phyloP scores from a whole-genome alignment of 2,329 filamentous ascomycete species.

The Lanzia echinophila region DNA sequence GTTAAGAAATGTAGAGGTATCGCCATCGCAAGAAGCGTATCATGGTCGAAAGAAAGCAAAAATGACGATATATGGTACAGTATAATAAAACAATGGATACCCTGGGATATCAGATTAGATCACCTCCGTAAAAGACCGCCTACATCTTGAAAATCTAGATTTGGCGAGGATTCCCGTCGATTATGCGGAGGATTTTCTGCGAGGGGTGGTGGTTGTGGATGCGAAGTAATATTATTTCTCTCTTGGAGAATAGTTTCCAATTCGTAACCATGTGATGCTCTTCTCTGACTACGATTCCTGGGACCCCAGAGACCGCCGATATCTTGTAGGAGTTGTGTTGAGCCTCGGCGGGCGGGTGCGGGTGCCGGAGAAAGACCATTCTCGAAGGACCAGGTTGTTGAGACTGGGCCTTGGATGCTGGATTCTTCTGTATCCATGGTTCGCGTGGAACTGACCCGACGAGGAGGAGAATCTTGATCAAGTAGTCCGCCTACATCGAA shows the following conservation, averaged over 20 bases:
- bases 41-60: no score
- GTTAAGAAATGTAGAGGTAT: no score
- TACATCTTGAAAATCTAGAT: no score
- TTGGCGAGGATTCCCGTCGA: no score
- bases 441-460: conserved; percentile 19
- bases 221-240: no score
- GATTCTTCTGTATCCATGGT: conserved; percentile 27
- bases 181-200: no score
- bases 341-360: conserved; percentile 44
- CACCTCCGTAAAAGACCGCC: no score
- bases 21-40: no score
- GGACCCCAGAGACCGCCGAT: conserved; percentile 46
- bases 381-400: conserved; percentile 18
- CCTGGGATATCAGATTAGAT: no score
- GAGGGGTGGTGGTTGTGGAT: no score
- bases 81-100: no score
- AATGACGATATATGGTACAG: no score
- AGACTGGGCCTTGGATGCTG: conserved; percentile 15
- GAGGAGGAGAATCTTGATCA: conserved; percentile 38
- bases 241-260: not conserved
- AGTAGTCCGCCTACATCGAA: conserved; percentile 79
- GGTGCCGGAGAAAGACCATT: conserved; percentile 36
- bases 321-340: conserved; percentile 52
- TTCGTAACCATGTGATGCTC: not conserved
- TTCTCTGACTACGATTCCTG: not conserved